Evolutionary conservation across 345 rosid species (phyloP).

Genomic region (Eucalyptus curtisii): DNA sequence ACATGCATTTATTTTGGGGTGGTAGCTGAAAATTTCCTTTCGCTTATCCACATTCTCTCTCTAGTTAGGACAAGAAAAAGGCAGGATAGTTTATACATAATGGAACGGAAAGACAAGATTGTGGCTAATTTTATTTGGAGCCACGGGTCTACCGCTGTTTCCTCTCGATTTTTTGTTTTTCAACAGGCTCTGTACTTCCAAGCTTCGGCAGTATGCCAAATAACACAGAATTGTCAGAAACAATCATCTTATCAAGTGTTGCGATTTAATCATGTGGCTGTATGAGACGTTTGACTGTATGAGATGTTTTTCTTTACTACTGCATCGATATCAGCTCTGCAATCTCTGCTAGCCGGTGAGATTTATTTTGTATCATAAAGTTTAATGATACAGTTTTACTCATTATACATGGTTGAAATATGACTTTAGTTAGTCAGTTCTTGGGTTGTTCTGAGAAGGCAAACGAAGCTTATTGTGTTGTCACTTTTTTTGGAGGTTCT

Average conservation of each 20-base stretch:
- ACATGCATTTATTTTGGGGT: constrained; percentile 87
- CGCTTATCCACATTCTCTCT: neutral
- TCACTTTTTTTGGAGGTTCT: neutral
- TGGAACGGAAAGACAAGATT: constrained; percentile 14
- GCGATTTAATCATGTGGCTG: neutral
- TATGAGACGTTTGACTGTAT: neutral
- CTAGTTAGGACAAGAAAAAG: constrained; percentile 21
- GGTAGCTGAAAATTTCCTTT: constrained; percentile 14
- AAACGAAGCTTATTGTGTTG: neutral
- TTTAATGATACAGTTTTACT: neutral
- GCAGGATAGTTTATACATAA: constrained; percentile 4
- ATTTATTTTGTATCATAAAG: neutral
- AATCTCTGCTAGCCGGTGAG: neutral
- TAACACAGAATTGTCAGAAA: neutral
- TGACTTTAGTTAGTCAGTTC: neutral
- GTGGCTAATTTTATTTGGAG: constrained; percentile 37
- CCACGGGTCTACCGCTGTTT: constrained; percentile 15
- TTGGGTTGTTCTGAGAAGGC: neutral
- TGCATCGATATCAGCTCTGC: neutral
- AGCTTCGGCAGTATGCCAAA: neutral
- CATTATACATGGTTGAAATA: neutral
- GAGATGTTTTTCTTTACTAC: neutral
- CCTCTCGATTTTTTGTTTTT: neutral
- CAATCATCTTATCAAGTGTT: neutral
- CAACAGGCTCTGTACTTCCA: neutral